A percentile compares a stretch with the other conserved stretches of the same genome.
Conservation (phyloP, 768 basidiomycete genomes). For the Dacryopinax primogenitus region DNA sequence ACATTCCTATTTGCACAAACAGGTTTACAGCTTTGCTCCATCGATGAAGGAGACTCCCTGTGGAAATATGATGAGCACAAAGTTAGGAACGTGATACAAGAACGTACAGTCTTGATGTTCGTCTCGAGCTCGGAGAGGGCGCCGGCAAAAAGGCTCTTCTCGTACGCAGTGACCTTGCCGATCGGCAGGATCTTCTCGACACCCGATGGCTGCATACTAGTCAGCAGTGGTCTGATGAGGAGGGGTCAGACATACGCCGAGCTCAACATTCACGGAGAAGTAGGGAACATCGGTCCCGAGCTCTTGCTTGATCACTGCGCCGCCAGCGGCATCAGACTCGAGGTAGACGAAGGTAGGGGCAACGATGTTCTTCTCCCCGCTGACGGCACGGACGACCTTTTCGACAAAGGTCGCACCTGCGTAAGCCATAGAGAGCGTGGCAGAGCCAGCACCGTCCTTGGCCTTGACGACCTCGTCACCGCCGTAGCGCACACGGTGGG, state of each 20-base stretch:
- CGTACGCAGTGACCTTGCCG: conserved; percentile 56
- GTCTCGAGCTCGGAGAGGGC: conserved; percentile 64
- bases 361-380: conserved; percentile 77
- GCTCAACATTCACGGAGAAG: conserved; percentile 80
- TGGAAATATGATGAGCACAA: not conserved
- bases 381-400: conserved; percentile 70
- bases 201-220: conserved; percentile 49
- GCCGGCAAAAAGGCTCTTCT: conserved; percentile 63
- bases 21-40: conserved; percentile 14
- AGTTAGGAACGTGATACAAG: not conserved
- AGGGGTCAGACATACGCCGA: conserved; percentile 50
- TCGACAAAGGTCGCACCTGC: conserved; percentile 82
- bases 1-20: not conserved
- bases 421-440: conserved; percentile 94
- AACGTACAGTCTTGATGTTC: conserved; percentile 45
- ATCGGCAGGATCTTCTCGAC: conserved; percentile 71
- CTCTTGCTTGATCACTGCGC: conserved; percentile 61
- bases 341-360: conserved; percentile 77
- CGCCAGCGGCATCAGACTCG: conserved; percentile 54
- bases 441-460: conserved; percentile 85
- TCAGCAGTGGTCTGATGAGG: not conserved
- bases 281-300: conserved; percentile 65
- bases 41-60: conserved; percentile 15
- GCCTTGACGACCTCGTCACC: conserved; percentile 98
- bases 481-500: conserved; percentile 85